Percentiles rank a stretch among this genome's conserved stretches.
Evolutionary conservation across 2,329 filamentous ascomycete genomes (phyloP).

Genomic region (Aureobasidium namibiae): DNA sequence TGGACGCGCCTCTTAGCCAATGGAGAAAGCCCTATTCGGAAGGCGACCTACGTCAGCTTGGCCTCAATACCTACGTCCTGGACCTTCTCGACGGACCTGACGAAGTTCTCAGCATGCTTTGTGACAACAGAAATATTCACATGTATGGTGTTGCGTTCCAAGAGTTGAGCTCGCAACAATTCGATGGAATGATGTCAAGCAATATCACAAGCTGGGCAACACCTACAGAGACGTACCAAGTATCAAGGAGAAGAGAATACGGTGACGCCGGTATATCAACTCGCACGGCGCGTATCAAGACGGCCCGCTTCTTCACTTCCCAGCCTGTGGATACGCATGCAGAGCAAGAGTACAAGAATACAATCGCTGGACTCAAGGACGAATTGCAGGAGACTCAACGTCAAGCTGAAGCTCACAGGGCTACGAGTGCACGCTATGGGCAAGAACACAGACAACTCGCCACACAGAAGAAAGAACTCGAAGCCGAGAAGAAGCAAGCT

Average conservation of each 20-base stretch:
- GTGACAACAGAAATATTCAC: slow-evolving; percentile 62
- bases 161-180: slow-evolving; percentile 60
- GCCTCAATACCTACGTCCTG: slow-evolving; percentile 72
- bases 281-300: slow-evolving; percentile 50
- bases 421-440: slow-evolving; percentile 16
- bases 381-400: slow-evolving; percentile 33
- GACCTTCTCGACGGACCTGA: slow-evolving; percentile 75
- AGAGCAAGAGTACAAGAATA: slow-evolving; percentile 53
- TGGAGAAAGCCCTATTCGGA: slow-evolving; percentile 49
- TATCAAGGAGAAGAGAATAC: slow-evolving; percentile 71
- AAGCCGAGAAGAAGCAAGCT: slow-evolving; percentile 55
- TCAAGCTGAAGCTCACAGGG: slow-evolving; percentile 22
- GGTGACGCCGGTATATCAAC: slow-evolving; percentile 66
- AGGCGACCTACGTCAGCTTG: slow-evolving; percentile 49
- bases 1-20: slow-evolving; percentile 43
- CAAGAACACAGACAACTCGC: slow-evolving; percentile 21
- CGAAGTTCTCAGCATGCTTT: slow-evolving; percentile 81
- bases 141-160: slow-evolving; percentile 55
- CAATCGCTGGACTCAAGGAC: slow-evolving; percentile 35
- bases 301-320: slow-evolving; percentile 65
- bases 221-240: slow-evolving; percentile 53
- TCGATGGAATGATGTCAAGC: slow-evolving; percentile 52
- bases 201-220: slow-evolving; percentile 63
- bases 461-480: slow-evolving; percentile 30
- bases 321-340: slow-evolving; percentile 61